These are phyloP conservation scores for Aspergillus sojae DNA, from an alignment of 2,329 filamentous ascomycete species.

Conservation along the genomic window DNA sequence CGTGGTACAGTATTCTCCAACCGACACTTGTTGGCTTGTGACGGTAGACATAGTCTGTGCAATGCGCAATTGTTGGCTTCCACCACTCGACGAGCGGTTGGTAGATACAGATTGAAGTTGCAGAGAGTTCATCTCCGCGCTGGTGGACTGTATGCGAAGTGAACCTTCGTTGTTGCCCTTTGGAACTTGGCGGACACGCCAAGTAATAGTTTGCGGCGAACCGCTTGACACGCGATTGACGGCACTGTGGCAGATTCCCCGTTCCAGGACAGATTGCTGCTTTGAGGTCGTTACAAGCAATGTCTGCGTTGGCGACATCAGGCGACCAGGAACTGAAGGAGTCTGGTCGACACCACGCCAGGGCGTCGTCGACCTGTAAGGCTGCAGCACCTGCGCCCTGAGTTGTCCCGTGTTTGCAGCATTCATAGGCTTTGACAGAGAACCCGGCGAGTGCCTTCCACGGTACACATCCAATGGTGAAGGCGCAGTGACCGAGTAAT, in stretches of 20 bases:
- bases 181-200: background rate
- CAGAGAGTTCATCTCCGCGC: background rate
- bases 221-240: background rate
- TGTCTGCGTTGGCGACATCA: background rate
- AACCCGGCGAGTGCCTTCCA: background rate
- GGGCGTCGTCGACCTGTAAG: background rate
- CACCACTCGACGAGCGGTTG: background rate
- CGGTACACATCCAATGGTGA: background rate
- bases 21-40: background rate
- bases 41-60: background rate
- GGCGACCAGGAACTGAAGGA: background rate
- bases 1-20: background rate
- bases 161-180: background rate
- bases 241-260: background rate
- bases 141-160: background rate
- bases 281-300: background rate
- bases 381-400: background rate
- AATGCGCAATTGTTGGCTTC: background rate
- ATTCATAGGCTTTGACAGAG: background rate
- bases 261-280: background rate
- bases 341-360: slow-evolving; percentile 1
- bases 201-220: background rate
- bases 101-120: background rate
- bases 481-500: background rate
- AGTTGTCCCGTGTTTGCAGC: slow-evolving; percentile 1